These are phyloP conservation scores for Lepraria neglecta DNA, from an alignment of 495 filamentous ascomycete genomes.

Conservation along the genomic window DNA sequence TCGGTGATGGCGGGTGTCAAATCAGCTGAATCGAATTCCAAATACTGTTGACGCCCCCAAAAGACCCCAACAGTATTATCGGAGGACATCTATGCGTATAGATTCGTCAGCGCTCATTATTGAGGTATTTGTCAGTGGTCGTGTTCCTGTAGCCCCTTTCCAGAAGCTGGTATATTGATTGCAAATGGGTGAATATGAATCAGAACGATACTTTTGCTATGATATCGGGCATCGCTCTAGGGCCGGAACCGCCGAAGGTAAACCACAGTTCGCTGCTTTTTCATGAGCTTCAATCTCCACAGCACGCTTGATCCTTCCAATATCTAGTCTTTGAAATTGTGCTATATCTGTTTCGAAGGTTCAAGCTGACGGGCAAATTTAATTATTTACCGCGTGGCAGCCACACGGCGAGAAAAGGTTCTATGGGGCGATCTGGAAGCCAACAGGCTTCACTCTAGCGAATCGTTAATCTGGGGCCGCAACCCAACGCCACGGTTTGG, in stretches of 20 bases:
- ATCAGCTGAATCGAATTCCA: no score
- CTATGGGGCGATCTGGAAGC: slow-evolving; percentile 16
- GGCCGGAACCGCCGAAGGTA: not conserved
- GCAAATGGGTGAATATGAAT: no score
- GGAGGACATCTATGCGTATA: no score
- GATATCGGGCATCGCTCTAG: not conserved
- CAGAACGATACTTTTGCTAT: no score
- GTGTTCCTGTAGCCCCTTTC: no score
- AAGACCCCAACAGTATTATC: no score
- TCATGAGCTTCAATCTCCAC: slow-evolving; percentile 4
- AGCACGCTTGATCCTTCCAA: slow-evolving; percentile 13
- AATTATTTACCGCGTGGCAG: slow-evolving; percentile 11
- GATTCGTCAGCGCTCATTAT: no score
- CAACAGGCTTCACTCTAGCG: not conserved
- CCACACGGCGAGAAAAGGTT: slow-evolving; percentile 10
- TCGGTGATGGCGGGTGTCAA: no score
- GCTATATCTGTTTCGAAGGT: slow-evolving; percentile 9
- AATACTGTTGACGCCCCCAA: no score
- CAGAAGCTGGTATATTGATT: no score
- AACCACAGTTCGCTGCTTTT: not conserved
- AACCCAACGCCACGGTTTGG: not conserved
- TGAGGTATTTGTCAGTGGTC: no score
- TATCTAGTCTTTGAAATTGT: not conserved
- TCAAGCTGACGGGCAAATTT: not conserved
- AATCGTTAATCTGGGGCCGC: slow-evolving; percentile 17